Base-by-base conservation (phyloP, 1,139 yeast genomes). In the Magnusiomyces magnusii region DNA sequence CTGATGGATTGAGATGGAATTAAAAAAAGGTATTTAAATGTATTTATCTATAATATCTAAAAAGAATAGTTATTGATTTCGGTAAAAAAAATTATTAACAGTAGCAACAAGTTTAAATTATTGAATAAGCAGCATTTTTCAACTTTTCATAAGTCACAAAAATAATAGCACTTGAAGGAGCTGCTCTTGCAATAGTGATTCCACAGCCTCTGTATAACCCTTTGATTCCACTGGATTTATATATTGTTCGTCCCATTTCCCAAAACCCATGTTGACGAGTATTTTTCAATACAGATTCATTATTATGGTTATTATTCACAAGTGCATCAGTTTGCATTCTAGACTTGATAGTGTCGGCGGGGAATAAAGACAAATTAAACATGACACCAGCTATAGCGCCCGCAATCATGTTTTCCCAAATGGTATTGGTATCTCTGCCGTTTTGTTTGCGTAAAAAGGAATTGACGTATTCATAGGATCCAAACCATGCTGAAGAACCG, bases 401-500 rank as follows among this genome's bases (percentile, higher is more conserved):
- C 62, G 95, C 84, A 1, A 79, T 60, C 67, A 92, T 75, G 34
- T 85, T 72, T 65, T 87, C 87, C 61, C 79, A 68, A 10, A 82
- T 78, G 17, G 81, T 75, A 47, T 63, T 63, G 7, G 59, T 53
- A 42, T 61, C 61, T 17, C 59, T 56, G 28, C 65, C 62, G 0
- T 71, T 62, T 25, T 66, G 67, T 2, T 69, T 67, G 27, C 65
- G 64, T 57, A 85, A 75, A 34, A 71, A 65, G 2, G 71, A 71
- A 50, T 79, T 76, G 51, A 82, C 74, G 55, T 78, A 74, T 69
- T 90, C 97, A 70, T 90, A 90, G 41, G 93, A 83, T 0, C 96
- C 95, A 73, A 92, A 92, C 97, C 97, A 92, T 2, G 93, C 84
- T 2, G 96, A 89, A 1, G 97, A 88, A 5, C 98, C 98, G 31